These are phyloP conservation scores for Kewa caespitosa DNA, from an alignment of 179 eudicot genomes.

Conservation along the genomic window DNA sequence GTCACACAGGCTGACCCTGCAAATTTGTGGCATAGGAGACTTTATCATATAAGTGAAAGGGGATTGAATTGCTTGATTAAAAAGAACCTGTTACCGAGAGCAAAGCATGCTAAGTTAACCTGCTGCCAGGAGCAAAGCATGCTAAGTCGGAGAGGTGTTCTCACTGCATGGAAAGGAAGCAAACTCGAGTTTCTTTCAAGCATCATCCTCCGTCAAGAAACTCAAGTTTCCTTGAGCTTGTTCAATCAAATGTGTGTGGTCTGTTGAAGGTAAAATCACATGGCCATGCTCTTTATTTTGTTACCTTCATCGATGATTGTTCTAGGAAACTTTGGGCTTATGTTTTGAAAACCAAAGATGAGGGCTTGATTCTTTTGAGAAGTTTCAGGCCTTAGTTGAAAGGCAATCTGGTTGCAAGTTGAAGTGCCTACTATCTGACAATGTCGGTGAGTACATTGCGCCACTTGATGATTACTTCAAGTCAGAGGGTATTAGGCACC, in stretches of 20 bases:
- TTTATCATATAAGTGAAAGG: slow-evolving; percentile 33
- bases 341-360: slow-evolving; percentile 22
- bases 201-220: slow-evolving; percentile 17
- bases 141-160: slow-evolving; percentile 1
- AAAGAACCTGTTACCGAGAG: slow-evolving; percentile 7
- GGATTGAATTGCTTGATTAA: slow-evolving; percentile 7
- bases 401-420: slow-evolving; percentile 1
- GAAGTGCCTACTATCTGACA: not conserved
- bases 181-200: slow-evolving; percentile 24
- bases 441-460: slow-evolving; percentile 4
- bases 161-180: slow-evolving; percentile 23
- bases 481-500: slow-evolving; percentile 3
- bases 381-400: slow-evolving; percentile 9
- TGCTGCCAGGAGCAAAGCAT: slow-evolving; percentile 2
- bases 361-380: slow-evolving; percentile 18
- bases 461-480: slow-evolving; percentile 18
- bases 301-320: slow-evolving; percentile 25
- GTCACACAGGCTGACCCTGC: not conserved
- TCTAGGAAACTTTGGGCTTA: slow-evolving; percentile 18
- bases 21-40: slow-evolving; percentile 17
- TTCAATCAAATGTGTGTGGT: slow-evolving; percentile 27
- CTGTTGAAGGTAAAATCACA: slow-evolving; percentile 12
- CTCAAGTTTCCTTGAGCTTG: slow-evolving; percentile 1
- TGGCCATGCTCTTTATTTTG: slow-evolving; percentile 19
- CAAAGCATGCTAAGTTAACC: not conserved